Evolutionary conservation across 2,329 filamentous ascomycete genomes (phyloP).

Genomic region (Juglanconis oblonga): DNA sequence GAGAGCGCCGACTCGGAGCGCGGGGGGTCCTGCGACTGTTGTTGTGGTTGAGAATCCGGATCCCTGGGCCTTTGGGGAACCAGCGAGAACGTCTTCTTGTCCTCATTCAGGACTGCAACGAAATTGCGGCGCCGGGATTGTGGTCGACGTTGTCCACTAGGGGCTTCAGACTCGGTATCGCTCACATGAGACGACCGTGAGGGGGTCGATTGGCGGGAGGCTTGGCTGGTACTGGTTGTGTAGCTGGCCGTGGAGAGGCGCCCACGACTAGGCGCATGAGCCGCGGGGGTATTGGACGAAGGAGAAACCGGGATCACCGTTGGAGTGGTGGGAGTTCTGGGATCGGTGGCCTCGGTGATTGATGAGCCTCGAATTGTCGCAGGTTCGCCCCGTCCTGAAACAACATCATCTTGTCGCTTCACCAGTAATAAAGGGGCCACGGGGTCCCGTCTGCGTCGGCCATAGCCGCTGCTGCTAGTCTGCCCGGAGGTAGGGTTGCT

Average conservation of each 20-base stretch:
- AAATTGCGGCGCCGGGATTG: slow-evolving; percentile 40
- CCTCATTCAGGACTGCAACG: slow-evolving; percentile 51
- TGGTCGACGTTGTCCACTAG: slow-evolving; percentile 26
- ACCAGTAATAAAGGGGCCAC: slow-evolving; percentile 14
- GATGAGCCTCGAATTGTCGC: slow-evolving; percentile 29
- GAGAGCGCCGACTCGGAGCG: slow-evolving; percentile 20
- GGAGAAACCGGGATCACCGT: slow-evolving; percentile 35
- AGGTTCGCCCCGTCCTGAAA: slow-evolving; percentile 44
- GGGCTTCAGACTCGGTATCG: slow-evolving; percentile 23
- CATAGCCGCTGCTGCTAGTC: background rate
- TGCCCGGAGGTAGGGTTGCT: slow-evolving; percentile 3
- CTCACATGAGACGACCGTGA: slow-evolving; percentile 14
- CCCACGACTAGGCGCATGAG: slow-evolving; percentile 31
- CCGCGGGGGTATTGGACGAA: slow-evolving; percentile 34
- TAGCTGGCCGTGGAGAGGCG: slow-evolving; percentile 13
- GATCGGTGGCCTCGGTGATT: slow-evolving; percentile 27
- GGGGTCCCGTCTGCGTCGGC: slow-evolving; percentile 10
- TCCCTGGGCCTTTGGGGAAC: slow-evolving; percentile 29
- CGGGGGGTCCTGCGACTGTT: slow-evolving; percentile 12
- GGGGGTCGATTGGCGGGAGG: slow-evolving; percentile 12
- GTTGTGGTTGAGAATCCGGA: slow-evolving; percentile 10
- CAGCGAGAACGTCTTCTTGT: slow-evolving; percentile 54
- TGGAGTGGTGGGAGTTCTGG: slow-evolving; percentile 26
- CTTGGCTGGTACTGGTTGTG: slow-evolving; percentile 12
- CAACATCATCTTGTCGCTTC: slow-evolving; percentile 30